These are phyloP conservation scores for Didymella segeticola DNA, from an alignment of 2,329 filamentous ascomycete genomes.

Conservation along the genomic window DNA sequence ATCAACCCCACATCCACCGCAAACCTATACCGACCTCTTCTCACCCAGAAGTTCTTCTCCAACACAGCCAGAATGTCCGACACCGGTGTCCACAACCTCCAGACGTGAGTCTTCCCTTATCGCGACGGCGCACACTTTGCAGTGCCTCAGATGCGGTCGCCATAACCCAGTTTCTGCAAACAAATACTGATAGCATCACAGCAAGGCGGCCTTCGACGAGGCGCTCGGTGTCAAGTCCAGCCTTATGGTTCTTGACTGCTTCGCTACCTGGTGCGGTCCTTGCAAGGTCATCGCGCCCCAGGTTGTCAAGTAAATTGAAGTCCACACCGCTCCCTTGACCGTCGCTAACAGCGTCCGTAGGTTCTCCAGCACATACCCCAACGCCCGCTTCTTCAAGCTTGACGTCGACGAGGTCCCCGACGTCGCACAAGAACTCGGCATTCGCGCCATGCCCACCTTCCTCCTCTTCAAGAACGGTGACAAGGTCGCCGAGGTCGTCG, in stretches of 20 bases:
- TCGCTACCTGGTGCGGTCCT: conserved; percentile 90
- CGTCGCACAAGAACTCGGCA: conserved; percentile 75
- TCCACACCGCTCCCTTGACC: neutral
- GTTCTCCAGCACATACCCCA: conserved; percentile 65
- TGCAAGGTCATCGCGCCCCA: conserved; percentile 89
- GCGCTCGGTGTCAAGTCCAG: conserved; percentile 61
- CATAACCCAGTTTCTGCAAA: conserved; percentile 21
- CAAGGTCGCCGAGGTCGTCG: conserved; percentile 75
- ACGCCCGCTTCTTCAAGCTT: conserved; percentile 82
- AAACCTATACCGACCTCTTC: conserved; percentile 43
- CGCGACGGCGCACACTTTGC: conserved; percentile 2
- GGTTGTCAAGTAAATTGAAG: conserved; percentile 66
- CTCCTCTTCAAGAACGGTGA: conserved; percentile 80
- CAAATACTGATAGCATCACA: conserved; percentile 43
- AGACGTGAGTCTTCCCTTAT: conserved; percentile 45
- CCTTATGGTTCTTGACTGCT: conserved; percentile 82
- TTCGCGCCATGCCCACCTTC: conserved; percentile 95
- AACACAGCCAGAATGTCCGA: conserved; percentile 53
- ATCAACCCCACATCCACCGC: conserved; percentile 34
- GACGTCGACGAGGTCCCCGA: conserved; percentile 85
- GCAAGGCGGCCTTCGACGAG: conserved; percentile 65
- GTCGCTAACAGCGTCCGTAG: conserved; percentile 48
- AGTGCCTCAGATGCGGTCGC: conserved; percentile 8
- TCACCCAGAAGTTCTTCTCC: conserved; percentile 50
- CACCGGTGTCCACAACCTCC: conserved; percentile 58